Evolutionary conservation across 1,284 basidiomycete genomes (phyloP), one percentile per base, ranked within the genome.

Genomic region (Boletellus dicymbophilus): DNA sequence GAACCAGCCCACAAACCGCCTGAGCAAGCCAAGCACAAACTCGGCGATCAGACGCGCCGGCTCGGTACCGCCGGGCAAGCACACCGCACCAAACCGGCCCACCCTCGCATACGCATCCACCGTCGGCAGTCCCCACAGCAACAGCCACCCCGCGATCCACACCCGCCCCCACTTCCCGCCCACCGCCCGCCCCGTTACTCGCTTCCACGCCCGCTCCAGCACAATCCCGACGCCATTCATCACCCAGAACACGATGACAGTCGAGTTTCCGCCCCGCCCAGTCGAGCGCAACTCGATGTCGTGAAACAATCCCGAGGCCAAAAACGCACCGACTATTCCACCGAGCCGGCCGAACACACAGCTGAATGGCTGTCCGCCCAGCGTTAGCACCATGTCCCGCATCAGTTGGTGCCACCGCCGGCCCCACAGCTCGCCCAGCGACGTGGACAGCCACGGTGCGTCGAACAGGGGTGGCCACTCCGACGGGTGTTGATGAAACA

Each of bases 261-360:
- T 39, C 26, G 75, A 71, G 28, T 80, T 75, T 0, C 72, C 71
- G 9, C 81, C 81, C 9, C 66, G 68, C 3, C 77, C 80, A 69
- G 80, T 75, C 0, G 79, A 79, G 76, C 81, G 81, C 34, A 81
- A 56, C 7, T 78, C 81, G 21, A 75, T 48, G 55, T 78, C 71
- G 56, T 87, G 85, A 37, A 86, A 59, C 2, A 82, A 40, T 3
- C 77, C 83, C 1, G 83, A 86, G 6, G 76, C 59, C 4, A 79
- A 46, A 59, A 86, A 87, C 1, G 74, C 76, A 4, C 81, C 82
- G 2, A 85, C 28, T 0, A 83, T 65, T 4, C 69, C 73, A 1
- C 77, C 81, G 1, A 64, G 49, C 10, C 73, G 70, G 3, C 82
- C 81, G 37, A 76, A 64, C 13, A 79, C 18, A 26, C 53, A 54